A percentile compares a stretch with the other conserved stretches of the same genome.
phyloP scores from a whole-genome alignment of 2,329 filamentous ascomycete genomes.

The Zopfia rhizophila region DNA sequence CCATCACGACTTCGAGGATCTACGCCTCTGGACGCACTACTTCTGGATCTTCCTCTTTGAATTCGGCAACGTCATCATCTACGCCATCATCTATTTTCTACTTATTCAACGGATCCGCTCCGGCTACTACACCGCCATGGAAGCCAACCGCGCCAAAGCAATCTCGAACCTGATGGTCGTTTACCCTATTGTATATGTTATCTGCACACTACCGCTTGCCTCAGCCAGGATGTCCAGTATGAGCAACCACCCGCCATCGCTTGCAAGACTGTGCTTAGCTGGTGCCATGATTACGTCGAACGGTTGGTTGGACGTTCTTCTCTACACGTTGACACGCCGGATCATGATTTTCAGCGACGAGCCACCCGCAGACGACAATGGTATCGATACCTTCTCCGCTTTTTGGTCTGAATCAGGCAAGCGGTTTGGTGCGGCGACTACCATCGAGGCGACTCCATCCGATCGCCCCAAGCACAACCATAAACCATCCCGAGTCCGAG shows the following conservation, averaged over 20 bases:
- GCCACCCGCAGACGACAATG: conserved; percentile 48
- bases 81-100: conserved; percentile 56
- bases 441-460: conserved; percentile 47
- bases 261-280: conserved; percentile 61
- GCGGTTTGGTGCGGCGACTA: conserved; percentile 59
- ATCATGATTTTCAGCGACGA: conserved; percentile 65
- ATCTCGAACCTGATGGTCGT: conserved; percentile 69
- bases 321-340: conserved; percentile 68
- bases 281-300: conserved; percentile 68
- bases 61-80: conserved; percentile 63
- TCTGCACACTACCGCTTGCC: conserved; percentile 75
- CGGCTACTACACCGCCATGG: conserved; percentile 47
- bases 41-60: conserved; percentile 71
- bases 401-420: conserved; percentile 45
- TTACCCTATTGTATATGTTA: conserved; percentile 74
- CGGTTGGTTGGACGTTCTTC: conserved; percentile 67
- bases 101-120: conserved; percentile 50
- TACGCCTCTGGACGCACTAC: conserved; percentile 71
- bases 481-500: conserved; percentile 1
- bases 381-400: conserved; percentile 48
- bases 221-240: conserved; percentile 72
- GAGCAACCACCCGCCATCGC: conserved; percentile 60
- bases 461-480: neutral
- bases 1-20: conserved; percentile 62
- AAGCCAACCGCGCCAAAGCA: conserved; percentile 48